phyloP scores from a whole-genome alignment of 257 asterid genomes.

The Avicennia marina region DNA sequence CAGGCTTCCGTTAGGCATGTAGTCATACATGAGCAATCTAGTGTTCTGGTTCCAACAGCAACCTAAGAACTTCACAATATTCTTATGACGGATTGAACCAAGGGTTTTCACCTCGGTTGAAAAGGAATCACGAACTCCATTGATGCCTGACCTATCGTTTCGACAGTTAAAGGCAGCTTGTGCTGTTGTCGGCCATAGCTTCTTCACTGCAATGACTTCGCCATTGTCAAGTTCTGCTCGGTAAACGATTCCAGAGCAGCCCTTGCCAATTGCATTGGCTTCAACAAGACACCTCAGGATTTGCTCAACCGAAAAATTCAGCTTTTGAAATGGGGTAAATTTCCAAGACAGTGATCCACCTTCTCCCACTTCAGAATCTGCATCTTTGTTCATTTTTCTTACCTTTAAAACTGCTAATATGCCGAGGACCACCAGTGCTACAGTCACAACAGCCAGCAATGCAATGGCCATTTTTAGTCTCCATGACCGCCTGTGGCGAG shows the following conservation, averaged over 20 bases:
- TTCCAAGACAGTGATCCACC: constrained; percentile 45
- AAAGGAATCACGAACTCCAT: constrained; percentile 62
- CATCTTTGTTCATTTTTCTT: constrained; percentile 35
- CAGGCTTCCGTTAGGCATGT: constrained; percentile 86
- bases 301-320: constrained; percentile 50
- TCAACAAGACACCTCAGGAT: constrained; percentile 55
- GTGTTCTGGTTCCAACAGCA: constrained; percentile 79
- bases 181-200: constrained; percentile 50
- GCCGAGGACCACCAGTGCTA: constrained; percentile 50
- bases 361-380: constrained; percentile 46
- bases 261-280: constrained; percentile 63
- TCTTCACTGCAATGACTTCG: constrained; percentile 66
- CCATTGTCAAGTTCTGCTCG: constrained; percentile 56
- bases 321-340: constrained; percentile 65
- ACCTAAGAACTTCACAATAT: constrained; percentile 76
- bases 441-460: constrained; percentile 34
- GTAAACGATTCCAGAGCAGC: constrained; percentile 73
- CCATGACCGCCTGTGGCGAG: constrained; percentile 27
- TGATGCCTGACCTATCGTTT: constrained; percentile 23
- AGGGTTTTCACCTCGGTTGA: constrained; percentile 81
- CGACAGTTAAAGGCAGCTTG: constrained; percentile 23
- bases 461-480: constrained; percentile 53
- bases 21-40: constrained; percentile 78
- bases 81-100: constrained; percentile 77
- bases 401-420: constrained; percentile 46